These are phyloP conservation scores for Rhododendron ferrugineum DNA, from an alignment of 148 eudicot species.

Conservation along the genomic window DNA sequence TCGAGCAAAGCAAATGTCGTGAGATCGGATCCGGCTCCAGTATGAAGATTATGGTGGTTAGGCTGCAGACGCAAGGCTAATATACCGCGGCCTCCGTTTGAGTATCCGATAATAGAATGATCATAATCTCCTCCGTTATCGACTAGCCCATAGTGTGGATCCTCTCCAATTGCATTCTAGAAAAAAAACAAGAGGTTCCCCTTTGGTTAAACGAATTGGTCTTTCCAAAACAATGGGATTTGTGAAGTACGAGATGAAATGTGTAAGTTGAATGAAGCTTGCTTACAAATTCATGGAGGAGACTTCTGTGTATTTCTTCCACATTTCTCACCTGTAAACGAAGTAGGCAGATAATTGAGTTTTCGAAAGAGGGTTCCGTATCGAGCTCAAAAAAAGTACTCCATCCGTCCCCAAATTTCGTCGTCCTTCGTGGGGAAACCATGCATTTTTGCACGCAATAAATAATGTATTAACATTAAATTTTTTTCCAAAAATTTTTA, in stretches of 20 bases:
- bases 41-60: constrained; percentile 30
- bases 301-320: constrained; percentile 43
- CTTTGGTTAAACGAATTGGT: background rate
- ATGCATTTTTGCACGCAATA: no score
- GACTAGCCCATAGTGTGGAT: constrained; percentile 65
- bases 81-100: constrained; percentile 27
- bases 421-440: no score
- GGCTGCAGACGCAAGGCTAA: constrained; percentile 55
- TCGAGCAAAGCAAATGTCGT: constrained; percentile 62
- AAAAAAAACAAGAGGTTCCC: background rate
- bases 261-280: background rate
- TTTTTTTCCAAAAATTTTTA: no score
- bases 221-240: background rate
- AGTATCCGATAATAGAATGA: constrained; percentile 32
- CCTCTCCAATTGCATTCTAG: constrained; percentile 55
- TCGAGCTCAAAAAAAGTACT: background rate
- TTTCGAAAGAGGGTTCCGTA: background rate
- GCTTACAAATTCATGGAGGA: constrained; percentile 63
- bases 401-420: no score
- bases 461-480: no score
- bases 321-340: constrained; percentile 48
- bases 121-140: constrained; percentile 61
- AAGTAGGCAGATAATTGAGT: background rate
- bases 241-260: background rate
- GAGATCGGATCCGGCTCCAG: constrained; percentile 56